These are phyloP conservation scores for Cytospora paraplurivora DNA, from an alignment of 2,329 filamentous ascomycete species.

Conservation along the genomic window DNA sequence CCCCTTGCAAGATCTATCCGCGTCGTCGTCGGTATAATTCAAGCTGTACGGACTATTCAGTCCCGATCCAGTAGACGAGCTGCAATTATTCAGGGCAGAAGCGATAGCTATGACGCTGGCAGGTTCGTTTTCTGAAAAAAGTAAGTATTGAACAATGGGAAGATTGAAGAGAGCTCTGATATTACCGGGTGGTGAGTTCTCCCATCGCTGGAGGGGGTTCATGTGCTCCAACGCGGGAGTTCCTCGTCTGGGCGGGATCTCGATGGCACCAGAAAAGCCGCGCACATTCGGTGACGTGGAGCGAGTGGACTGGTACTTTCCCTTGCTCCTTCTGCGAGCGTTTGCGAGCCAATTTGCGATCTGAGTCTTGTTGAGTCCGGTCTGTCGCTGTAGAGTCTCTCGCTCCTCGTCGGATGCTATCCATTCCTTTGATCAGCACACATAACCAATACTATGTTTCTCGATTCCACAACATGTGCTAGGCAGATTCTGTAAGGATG, in stretches of 20 bases:
- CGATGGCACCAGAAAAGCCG: slow-evolving; percentile 63
- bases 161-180: neutral
- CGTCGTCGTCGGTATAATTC: slow-evolving; percentile 62
- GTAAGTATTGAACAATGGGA: neutral
- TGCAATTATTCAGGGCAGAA: slow-evolving; percentile 50
- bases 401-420: slow-evolving; percentile 78
- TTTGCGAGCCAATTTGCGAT: slow-evolving; percentile 94
- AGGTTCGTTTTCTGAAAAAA: slow-evolving; percentile 53
- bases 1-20: slow-evolving; percentile 58
- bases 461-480: neutral
- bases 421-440: neutral
- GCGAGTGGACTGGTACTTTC: slow-evolving; percentile 71
- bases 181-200: slow-evolving; percentile 53
- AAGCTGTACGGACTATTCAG: slow-evolving; percentile 58
- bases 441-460: neutral
- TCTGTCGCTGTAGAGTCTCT: slow-evolving; percentile 74
- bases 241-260: slow-evolving; percentile 67
- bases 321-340: slow-evolving; percentile 67
- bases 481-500: neutral
- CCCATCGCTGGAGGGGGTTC: slow-evolving; percentile 62
- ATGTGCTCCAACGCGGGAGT: slow-evolving; percentile 57
- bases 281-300: slow-evolving; percentile 70
- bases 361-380: slow-evolving; percentile 79
- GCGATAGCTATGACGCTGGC: slow-evolving; percentile 62
- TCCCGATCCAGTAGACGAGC: slow-evolving; percentile 55